phyloP scores from a whole-genome alignment of 345 rosid species.

The Balakata baccata region DNA sequence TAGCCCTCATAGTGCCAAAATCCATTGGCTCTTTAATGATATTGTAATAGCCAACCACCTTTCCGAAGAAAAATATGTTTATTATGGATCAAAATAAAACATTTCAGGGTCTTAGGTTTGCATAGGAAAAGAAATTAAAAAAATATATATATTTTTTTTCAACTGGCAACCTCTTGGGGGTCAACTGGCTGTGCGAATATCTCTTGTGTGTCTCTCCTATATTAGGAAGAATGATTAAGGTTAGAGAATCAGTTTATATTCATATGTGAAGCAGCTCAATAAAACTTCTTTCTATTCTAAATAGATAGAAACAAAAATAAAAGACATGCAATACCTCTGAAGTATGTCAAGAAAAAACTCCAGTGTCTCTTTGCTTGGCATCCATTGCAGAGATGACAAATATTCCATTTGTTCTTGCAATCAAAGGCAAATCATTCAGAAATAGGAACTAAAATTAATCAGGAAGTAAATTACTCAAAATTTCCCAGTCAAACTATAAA shows the following conservation, averaged over 20 bases:
- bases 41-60: slow-evolving; percentile 24
- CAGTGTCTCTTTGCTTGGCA: slow-evolving; percentile 20
- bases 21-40: slow-evolving; percentile 34
- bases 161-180: slow-evolving; percentile 22
- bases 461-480: background rate
- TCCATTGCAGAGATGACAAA: slow-evolving; percentile 13
- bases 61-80: background rate
- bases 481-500: background rate
- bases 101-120: background rate
- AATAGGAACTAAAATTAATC: background rate
- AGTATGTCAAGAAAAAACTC: slow-evolving; percentile 28
- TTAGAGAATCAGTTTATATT: background rate
- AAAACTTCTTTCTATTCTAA: background rate
- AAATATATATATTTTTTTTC: too few species aligned
- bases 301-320: background rate
- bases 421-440: slow-evolving; percentile 6
- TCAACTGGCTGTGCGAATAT: slow-evolving; percentile 29
- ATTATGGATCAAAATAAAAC: background rate
- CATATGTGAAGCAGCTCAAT: background rate
- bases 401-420: background rate
- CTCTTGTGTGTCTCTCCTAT: slow-evolving; percentile 28
- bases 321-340: slow-evolving; percentile 15
- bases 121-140: background rate
- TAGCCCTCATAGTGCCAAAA: slow-evolving; percentile 35
- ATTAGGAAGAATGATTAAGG: background rate